A percentile compares a stretch with the other conserved stretches of the same genome.
Conservation (phyloP, 1,139 yeast species). For the Oligophagozyma castellii region DNA sequence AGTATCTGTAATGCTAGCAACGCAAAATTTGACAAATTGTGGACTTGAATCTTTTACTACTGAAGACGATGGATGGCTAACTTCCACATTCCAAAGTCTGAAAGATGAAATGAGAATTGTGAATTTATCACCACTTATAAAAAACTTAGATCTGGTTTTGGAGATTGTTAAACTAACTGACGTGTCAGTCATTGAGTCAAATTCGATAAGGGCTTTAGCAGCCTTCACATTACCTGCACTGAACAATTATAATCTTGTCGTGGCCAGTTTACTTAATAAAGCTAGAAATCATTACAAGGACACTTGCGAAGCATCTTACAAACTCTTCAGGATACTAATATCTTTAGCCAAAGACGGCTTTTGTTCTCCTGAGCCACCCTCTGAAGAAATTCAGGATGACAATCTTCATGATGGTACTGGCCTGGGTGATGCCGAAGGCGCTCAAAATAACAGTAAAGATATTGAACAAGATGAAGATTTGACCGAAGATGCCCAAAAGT, state of each 20-base stretch:
- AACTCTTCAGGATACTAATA: slow-evolving; percentile 42
- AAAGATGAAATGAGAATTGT: slow-evolving; percentile 28
- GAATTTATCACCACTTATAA: slow-evolving; percentile 22
- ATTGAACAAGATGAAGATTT: slow-evolving; percentile 89
- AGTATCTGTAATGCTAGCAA: slow-evolving; percentile 48
- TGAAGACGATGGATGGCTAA: slow-evolving; percentile 57
- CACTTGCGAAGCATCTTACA: slow-evolving; percentile 47
- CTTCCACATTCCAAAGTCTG: slow-evolving; percentile 34
- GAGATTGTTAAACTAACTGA: slow-evolving; percentile 23
- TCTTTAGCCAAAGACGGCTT: slow-evolving; percentile 73
- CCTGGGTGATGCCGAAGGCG: slow-evolving; percentile 93
- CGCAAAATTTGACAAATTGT: slow-evolving; percentile 41
- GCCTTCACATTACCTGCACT: slow-evolving; percentile 44
- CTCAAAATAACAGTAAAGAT: slow-evolving; percentile 65
- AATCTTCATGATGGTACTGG: slow-evolving; percentile 84
- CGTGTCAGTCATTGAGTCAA: slow-evolving; percentile 25
- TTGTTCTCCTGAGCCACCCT: slow-evolving; percentile 80
- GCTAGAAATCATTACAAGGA: slow-evolving; percentile 35
- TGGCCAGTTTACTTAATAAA: slow-evolving; percentile 30
- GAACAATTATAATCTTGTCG: slow-evolving; percentile 38
- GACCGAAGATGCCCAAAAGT: slow-evolving; percentile 76
- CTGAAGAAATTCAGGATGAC: slow-evolving; percentile 49
- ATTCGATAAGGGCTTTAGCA: slow-evolving; percentile 30
- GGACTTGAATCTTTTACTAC: slow-evolving; percentile 28
- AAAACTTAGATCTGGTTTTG: slow-evolving; percentile 26